Evolutionary conservation across 139 green algal species (phyloP), one percentile per base, ranked within the genome.

Genomic region (Tetradesmus lagerheimii): DNA sequence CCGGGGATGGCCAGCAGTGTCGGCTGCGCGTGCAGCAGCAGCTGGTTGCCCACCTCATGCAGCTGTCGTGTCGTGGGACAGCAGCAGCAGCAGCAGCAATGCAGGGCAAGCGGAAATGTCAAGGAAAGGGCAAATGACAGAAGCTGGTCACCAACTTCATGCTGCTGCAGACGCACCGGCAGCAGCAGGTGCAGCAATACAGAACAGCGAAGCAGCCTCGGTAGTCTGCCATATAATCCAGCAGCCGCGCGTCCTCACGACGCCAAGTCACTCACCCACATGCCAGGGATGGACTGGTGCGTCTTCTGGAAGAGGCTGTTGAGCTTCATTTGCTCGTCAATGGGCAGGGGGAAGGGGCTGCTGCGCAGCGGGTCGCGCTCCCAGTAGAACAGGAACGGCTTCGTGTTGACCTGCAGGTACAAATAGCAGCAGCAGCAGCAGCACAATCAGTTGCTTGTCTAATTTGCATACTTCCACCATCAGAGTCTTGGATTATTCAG

Each of bases 201-300:
- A n/a, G n/a, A n/a, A n/a, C n/a, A n/a, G n/a, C n/a, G n/a, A n/a
- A n/a, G n/a, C n/a, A n/a, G n/a, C n/a, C n/a, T n/a, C n/a, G n/a
- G n/a, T n/a, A n/a, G n/a, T n/a, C n/a, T n/a, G n/a, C n/a, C n/a
- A n/a, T n/a, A n/a, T n/a, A n/a, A n/a, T n/a, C n/a, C n/a, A n/a
- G n/a, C n/a, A 29, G 8, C 62, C 62, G 12, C 8, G 62, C 62
- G 62, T 29, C 8, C 23, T 34, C 31, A 80, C 29, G n/a, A n/a
- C n/a, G n/a, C n/a, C n/a, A n/a, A 2, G 47, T 71, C 45, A 71
- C 86, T 84, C 75, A 90, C 86, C 86, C 86, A 90, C 47, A 94
- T 93, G 75, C 92, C 92, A 12, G 84, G 87, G 66, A 94, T 92
- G 41, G 88, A 91, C 77, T 94, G 87, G 62, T 94, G 92, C 35